Evolutionary conservation across 257 asterid genomes (phyloP).

Genomic region (Solanum peruvianum): DNA sequence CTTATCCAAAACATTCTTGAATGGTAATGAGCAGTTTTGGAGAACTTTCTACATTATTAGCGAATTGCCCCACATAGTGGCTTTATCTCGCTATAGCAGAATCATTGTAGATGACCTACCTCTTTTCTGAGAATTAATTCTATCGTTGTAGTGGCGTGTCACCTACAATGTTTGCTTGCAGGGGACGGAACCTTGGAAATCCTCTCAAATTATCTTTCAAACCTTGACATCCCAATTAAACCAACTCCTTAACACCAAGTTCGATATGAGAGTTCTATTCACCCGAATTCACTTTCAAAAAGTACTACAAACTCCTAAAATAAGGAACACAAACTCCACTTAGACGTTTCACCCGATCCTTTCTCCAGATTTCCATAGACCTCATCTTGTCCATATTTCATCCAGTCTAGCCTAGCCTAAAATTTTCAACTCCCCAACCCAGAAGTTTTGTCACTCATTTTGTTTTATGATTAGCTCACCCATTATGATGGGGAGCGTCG

Average conservation of each 20-base stretch:
- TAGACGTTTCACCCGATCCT: not conserved
- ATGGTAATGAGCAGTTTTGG: too few relatives aligned
- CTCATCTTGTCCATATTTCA: not conserved
- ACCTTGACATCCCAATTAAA: not conserved
- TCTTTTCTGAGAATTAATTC: too few relatives aligned
- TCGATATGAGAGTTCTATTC: not conserved
- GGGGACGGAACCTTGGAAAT: not conserved
- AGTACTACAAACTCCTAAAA: not conserved
- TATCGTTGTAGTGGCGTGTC: too few relatives aligned
- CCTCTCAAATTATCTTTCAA: not conserved
- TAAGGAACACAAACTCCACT: not conserved
- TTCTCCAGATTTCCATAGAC: not conserved
- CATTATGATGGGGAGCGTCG: not conserved
- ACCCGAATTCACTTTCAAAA: not conserved
- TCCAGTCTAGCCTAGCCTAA: not conserved
- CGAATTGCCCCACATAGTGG: too few relatives aligned
- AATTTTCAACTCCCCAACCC: not conserved
- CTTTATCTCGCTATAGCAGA: too few relatives aligned
- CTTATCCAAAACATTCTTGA: too few relatives aligned
- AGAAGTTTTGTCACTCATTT: not conserved
- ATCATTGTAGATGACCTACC: too few relatives aligned
- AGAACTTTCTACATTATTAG: too few relatives aligned
- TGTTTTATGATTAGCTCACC: not conserved
- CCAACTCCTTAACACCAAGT: not conserved
- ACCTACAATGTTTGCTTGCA: too few relatives aligned